Percentiles rank a stretch among this genome's conserved stretches.
Evolutionary conservation across 2,329 filamentous ascomycete species (phyloP).

Genomic region (Penicillium sp.): DNA sequence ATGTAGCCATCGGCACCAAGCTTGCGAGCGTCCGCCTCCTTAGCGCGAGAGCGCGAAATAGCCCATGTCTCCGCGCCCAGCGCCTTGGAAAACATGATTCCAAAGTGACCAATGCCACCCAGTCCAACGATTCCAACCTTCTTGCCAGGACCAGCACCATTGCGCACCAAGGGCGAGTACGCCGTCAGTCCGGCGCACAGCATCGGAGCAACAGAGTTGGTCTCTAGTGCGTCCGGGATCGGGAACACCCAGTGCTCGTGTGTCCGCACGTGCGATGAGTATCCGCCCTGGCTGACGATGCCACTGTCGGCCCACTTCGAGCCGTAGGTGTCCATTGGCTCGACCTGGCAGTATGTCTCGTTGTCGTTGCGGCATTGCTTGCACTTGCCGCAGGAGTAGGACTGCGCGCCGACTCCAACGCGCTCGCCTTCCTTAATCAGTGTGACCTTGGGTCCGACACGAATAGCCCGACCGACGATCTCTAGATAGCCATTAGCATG

Average conservation of each 20-base stretch:
- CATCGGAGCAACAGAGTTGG: slow-evolving; percentile 68
- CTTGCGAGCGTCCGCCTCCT: slow-evolving; percentile 59
- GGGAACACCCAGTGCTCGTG: slow-evolving; percentile 70
- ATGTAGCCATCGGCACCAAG: slow-evolving; percentile 62
- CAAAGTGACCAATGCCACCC: slow-evolving; percentile 70
- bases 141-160: slow-evolving; percentile 67
- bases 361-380: slow-evolving; percentile 64
- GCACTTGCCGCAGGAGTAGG: slow-evolving; percentile 63
- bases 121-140: slow-evolving; percentile 42
- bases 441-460: slow-evolving; percentile 64
- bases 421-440: slow-evolving; percentile 60
- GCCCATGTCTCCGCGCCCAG: slow-evolving; percentile 62
- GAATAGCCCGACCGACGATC: slow-evolving; percentile 66
- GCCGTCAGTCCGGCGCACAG: slow-evolving; percentile 80
- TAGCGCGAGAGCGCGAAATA: slow-evolving; percentile 57
- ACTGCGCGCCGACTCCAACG: slow-evolving; percentile 68
- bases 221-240: slow-evolving; percentile 69
- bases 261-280: slow-evolving; percentile 64
- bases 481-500: slow-evolving; percentile 41
- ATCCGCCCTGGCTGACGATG: slow-evolving; percentile 65
- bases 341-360: slow-evolving; percentile 65
- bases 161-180: slow-evolving; percentile 72
- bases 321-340: slow-evolving; percentile 51
- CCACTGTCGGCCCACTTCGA: slow-evolving; percentile 58
- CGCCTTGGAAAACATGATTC: slow-evolving; percentile 66